Conservation (phyloP, 176 grass and related monocot genomes). For the Zea mays region Zm-B73-REFERENCE-NAM-5.0 NC_050105.1:129419501-129420000, state of each 20-base stretch:
- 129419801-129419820: neutral
- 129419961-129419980: neutral
- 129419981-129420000: neutral
- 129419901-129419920: neutral
- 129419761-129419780: constrained; percentile 32
- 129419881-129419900: constrained; percentile 33
- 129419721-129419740: constrained; percentile 1
- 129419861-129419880: constrained; percentile 31
- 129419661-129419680: neutral
- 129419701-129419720: neutral
- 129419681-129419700: neutral
- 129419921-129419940: neutral
- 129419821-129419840: neutral
- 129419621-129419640: neutral
- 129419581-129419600: constrained; percentile 49
- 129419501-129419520: neutral
- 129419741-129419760: neutral
- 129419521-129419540: constrained; percentile 11
- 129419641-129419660: neutral
- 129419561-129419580: constrained; percentile 58
- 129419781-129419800: constrained; percentile 17
- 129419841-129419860: neutral
- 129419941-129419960: neutral
- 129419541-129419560: constrained; percentile 37
- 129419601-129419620: neutral